phyloP scores from a whole-genome alignment of 768 basidiomycete species.

The Serendipita sp. region DNA sequence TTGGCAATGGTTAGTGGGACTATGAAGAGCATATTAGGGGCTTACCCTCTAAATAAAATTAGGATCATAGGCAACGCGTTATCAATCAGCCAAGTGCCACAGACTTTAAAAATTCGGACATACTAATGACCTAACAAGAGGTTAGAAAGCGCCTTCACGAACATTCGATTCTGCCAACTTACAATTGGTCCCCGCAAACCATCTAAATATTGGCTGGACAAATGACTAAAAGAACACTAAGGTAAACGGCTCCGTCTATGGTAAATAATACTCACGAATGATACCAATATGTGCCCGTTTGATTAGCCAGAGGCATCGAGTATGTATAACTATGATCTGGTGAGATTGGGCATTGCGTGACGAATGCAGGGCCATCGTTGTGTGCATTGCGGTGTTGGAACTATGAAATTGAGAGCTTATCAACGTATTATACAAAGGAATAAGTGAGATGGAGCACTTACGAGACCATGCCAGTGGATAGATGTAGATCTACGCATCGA shows the following conservation, averaged over 20 bases:
- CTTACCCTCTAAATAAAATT: conserved; percentile 26
- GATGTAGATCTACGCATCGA: not conserved
- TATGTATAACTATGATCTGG: conserved; percentile 12
- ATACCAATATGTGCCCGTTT: conserved; percentile 11
- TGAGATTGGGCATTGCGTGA: conserved; percentile 24
- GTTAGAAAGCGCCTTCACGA: not conserved
- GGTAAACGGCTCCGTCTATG: no score
- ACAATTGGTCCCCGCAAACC: not conserved
- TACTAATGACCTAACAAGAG: not conserved
- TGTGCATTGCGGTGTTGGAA: conserved; percentile 1
- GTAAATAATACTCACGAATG: not conserved
- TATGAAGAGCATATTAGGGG: conserved; percentile 16
- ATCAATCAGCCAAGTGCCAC: conserved; percentile 14
- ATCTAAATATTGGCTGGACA: conserved; percentile 2
- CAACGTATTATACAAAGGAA: no score
- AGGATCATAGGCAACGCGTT: conserved; percentile 17
- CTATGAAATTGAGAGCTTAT: not conserved
- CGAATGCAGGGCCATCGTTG: conserved; percentile 17
- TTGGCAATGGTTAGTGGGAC: not conserved
- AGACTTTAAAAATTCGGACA: not conserved
- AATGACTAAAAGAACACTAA: not conserved
- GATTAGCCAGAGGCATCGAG: not conserved
- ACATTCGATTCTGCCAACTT: not conserved
- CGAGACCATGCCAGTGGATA: conserved; percentile 8
- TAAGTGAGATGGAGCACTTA: not conserved